These are phyloP conservation scores for Viola pubescens DNA, from an alignment of 441 rosid species.

Conservation along the genomic window DNA sequence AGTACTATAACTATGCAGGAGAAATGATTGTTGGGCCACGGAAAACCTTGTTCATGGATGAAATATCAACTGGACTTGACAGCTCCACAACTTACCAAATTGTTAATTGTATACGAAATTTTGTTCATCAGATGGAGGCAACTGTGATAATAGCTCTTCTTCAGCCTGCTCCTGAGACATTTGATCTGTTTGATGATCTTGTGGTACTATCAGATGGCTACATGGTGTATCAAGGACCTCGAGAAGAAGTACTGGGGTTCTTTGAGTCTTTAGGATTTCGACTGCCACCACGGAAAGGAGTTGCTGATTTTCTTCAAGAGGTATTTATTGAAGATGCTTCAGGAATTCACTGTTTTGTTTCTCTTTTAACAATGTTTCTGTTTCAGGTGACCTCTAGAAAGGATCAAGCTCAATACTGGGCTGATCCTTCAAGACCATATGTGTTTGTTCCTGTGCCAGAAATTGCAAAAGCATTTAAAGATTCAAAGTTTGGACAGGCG, in stretches of 20 bases:
- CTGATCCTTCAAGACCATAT: conserved; percentile 68
- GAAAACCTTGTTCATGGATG: conserved; percentile 90
- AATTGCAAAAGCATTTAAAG: conserved; percentile 64
- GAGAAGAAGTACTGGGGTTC: conserved; percentile 63
- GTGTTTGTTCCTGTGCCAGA: conserved; percentile 49
- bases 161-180: conserved; percentile 96
- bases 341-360: conserved; percentile 9
- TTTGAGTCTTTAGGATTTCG: conserved; percentile 84
- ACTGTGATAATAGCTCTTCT: conserved; percentile 91
- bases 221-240: conserved; percentile 79
- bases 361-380: conserved; percentile 14
- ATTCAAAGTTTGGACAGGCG: conserved; percentile 52
- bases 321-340: conserved; percentile 27
- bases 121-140: conserved; percentile 83
- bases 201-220: conserved; percentile 76
- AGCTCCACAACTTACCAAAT: conserved; percentile 90
- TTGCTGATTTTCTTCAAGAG: conserved; percentile 97
- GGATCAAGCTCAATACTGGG: conserved; percentile 99
- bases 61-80: conserved; percentile 93
- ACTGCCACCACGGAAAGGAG: conserved; percentile 73
- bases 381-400: conserved; percentile 80
- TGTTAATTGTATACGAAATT: conserved; percentile 67
- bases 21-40: conserved; percentile 96
- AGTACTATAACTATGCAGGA: conserved; percentile 35
- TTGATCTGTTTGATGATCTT: conserved; percentile 79